These are phyloP conservation scores for Ophiostoma montium DNA, from an alignment of 2,329 filamentous ascomycete species.

Conservation along the genomic window DNA sequence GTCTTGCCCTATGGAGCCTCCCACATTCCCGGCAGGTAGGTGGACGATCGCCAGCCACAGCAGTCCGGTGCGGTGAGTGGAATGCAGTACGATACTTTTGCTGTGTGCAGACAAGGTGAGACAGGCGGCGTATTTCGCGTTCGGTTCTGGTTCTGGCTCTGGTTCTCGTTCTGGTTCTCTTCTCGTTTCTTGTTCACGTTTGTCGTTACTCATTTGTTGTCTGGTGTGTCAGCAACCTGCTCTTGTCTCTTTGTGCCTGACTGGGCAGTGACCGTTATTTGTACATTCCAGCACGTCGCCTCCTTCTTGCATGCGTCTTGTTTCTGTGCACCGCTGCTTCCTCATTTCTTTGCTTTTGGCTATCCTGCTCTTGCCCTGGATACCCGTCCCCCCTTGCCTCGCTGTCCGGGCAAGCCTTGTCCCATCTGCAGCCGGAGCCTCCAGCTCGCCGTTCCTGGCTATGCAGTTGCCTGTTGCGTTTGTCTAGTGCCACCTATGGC, in stretches of 20 bases:
- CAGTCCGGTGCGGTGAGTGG: neutral
- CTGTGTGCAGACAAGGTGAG: too few species aligned
- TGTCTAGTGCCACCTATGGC: neutral
- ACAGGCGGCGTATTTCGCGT: too few species aligned
- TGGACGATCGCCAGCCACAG: neutral
- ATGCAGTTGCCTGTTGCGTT: slow-evolving; percentile 1
- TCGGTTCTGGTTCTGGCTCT: too few species aligned
- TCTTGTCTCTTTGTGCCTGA: neutral
- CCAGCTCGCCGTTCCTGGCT: neutral
- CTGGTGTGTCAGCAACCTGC: neutral
- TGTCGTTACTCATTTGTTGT: too few species aligned
- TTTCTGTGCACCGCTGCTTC: neutral
- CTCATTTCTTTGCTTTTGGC: neutral
- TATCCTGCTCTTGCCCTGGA: neutral
- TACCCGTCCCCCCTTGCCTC: neutral
- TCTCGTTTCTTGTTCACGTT: too few species aligned
- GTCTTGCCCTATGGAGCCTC: neutral
- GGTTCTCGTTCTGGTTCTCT: too few species aligned
- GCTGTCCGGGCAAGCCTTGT: neutral
- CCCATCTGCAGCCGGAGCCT: neutral
- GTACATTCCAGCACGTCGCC: slow-evolving; percentile 1
- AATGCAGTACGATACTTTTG: neutral
- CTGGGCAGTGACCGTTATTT: slow-evolving; percentile 6
- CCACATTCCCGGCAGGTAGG: neutral
- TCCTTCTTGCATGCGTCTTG: neutral